Evolutionary conservation across 352 stramenopile species (phyloP), one percentile per base, ranked within the genome.

Genomic region (Phytophthora multivora): DNA sequence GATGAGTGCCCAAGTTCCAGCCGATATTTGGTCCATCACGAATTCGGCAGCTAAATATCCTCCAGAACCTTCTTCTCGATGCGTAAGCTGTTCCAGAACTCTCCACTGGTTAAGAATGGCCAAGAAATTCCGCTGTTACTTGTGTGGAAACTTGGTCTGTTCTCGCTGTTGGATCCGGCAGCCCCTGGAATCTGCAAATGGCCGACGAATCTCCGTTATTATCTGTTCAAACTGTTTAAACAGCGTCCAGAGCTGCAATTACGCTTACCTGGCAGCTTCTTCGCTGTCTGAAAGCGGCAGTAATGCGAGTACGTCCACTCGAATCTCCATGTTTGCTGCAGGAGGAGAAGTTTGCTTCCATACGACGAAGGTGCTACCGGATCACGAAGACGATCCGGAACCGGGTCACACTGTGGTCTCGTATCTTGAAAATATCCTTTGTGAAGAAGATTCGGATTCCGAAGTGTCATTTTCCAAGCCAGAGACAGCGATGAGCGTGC

Each of bases 171-270:
- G 57, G 57, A 36, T 55, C 8, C 45, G 59, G 5, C 51, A 80
- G 31, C 57, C 41, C 33, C 49, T 76, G 21, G 71, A 79, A 50
- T 53, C 63, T 7, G 26, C 36, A 10, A 64, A 69, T 15, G 70
- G 69, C 15, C 59, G 68, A 10, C 30, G 51, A 4, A 63, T 71
- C 13, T 63, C 61, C 3, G 56, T 86, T 12, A 65, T 73, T 4
- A 54, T 88, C 2, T 90, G 81, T 47, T 16, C 46, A 2, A 64
- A 66, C 9, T 90, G 81, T 31, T 39, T 85, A 9, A 39, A 71
- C 8, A 71, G 66, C n/a, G 71, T 90, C 5, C 67, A 86, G 47
- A 43, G 42, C 13, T 78, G 77, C 35, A 75, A 88, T 41, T 90
- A 80, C 54, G 35, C 51, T 0, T 49, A 83, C 21, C 45, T 72